Conservation (phyloP, 2,329 filamentous ascomycete species). For the Didymella pinodella region DNA sequence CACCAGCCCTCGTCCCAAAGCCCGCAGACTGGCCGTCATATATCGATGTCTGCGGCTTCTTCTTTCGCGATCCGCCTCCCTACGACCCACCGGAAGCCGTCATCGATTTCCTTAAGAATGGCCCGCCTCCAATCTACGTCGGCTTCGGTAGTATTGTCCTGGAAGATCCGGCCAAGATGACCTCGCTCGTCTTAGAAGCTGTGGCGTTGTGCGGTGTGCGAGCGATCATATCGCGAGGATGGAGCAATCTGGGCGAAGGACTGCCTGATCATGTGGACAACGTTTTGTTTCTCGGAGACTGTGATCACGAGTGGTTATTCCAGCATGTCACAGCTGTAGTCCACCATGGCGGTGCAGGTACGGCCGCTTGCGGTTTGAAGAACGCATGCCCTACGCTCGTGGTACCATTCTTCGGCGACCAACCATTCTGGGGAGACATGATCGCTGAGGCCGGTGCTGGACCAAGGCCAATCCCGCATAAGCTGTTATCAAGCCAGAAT, state of each 20-base stretch:
- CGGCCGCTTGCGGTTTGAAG: slow-evolving; percentile 80
- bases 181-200: slow-evolving; percentile 57
- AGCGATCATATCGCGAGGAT: slow-evolving; percentile 64
- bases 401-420: slow-evolving; percentile 72
- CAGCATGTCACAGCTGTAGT: slow-evolving; percentile 78
- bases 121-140: slow-evolving; percentile 62
- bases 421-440: slow-evolving; percentile 41
- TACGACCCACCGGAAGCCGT: slow-evolving; percentile 54
- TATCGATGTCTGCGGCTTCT: slow-evolving; percentile 55
- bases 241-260: slow-evolving; percentile 50
- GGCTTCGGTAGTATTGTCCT: slow-evolving; percentile 66
- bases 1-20: slow-evolving; percentile 45
- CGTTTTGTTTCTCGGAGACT: slow-evolving; percentile 69
- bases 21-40: slow-evolving; percentile 28
- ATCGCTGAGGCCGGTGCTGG: slow-evolving; percentile 43
- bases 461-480: slow-evolving; percentile 37
- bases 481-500: slow-evolving; percentile 29
- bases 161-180: slow-evolving; percentile 58
- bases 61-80: slow-evolving; percentile 51
- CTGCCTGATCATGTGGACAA: slow-evolving; percentile 29
- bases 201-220: slow-evolving; percentile 49
- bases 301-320: slow-evolving; percentile 88
- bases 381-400: slow-evolving; percentile 79
- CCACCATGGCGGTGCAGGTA: slow-evolving; percentile 87
- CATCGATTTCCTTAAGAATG: slow-evolving; percentile 56